Base-by-base conservation (phyloP, 2,329 filamentous ascomycete genomes). In the Akanthomyces dipterigenus region DNA sequence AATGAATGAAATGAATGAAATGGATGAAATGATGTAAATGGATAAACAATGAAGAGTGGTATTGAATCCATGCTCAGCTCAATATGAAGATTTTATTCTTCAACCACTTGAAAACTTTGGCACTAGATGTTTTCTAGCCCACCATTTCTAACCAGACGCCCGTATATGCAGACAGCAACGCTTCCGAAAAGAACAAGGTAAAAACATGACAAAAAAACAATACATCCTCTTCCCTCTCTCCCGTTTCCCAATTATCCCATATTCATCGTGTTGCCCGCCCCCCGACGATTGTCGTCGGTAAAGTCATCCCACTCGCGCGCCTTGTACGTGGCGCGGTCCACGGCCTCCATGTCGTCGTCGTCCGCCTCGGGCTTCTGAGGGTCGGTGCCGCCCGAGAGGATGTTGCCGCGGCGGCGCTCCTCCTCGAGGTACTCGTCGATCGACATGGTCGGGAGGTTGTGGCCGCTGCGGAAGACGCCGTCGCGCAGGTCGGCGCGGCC, bases 371-470 rank as follows among this genome's bases (percentile, higher is more conserved):
- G 84, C 65, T 81, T 80, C 28, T 85, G 77, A 65, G 88, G 85
- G 68, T 90, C 89, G 20, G 93, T 93, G 34, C 92, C 92, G 40
- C 93, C 95, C 70, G 97, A 89, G 60, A 98, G 90, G 62, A 99
- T 93, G 22, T 91, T 91, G 18, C 95, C 95, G 64, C 90, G 81
- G 66, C 84, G 83, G 70, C 84, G 83, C 77, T 98, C 95, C 74
- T 98, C 93, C 57, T 96, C 95, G 18, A 99, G 80, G 70, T 98
- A 99, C 77, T 99, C 95, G 68, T 99, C 95, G 64, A 99, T 97
- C 1, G 86, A 90, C 95, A 99, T 98, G 3, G 95, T 98, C 1
- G 95, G 95, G 62, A 99, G 77, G 75, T 91, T 97, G 72, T 99
- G 95, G 8, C 95, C 91, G 0, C 91, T 86, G 60, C 90, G 83